These are phyloP conservation scores for Chrysoporthe deuterocubensis DNA, from an alignment of 2,329 filamentous ascomycete species.

Conservation along the genomic window DNA sequence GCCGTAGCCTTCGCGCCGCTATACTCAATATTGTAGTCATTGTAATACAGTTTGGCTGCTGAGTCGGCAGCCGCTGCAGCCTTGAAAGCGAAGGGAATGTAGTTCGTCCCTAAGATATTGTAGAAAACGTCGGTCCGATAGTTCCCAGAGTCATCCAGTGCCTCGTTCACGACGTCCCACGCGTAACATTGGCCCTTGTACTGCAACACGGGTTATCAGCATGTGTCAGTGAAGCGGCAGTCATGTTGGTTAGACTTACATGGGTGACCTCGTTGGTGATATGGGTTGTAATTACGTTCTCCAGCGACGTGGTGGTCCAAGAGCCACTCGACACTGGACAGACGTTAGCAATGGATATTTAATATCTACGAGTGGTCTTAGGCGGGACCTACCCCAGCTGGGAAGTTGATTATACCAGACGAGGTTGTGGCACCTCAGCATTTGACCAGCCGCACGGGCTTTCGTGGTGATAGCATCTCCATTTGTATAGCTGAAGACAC, in stretches of 20 bases:
- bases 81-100: slow-evolving; percentile 61
- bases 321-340: slow-evolving; percentile 37
- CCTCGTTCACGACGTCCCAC: slow-evolving; percentile 71
- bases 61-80: slow-evolving; percentile 59
- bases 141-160: slow-evolving; percentile 60
- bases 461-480: slow-evolving; percentile 58
- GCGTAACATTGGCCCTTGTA: slow-evolving; percentile 62
- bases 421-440: slow-evolving; percentile 67
- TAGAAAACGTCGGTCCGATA: slow-evolving; percentile 59
- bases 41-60: slow-evolving; percentile 53
- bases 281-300: slow-evolving; percentile 58
- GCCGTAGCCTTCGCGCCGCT: slow-evolving; percentile 50
- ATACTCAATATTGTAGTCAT: slow-evolving; percentile 59
- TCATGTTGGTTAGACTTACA: slow-evolving; percentile 34
- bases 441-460: slow-evolving; percentile 51
- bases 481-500: slow-evolving; percentile 59
- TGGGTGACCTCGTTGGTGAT: slow-evolving; percentile 61
- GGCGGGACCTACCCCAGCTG: slow-evolving; percentile 46
- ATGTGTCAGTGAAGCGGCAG: neutral
- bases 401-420: slow-evolving; percentile 58
- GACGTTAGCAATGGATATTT: neutral
- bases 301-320: slow-evolving; percentile 64
- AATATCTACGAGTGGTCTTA: neutral
- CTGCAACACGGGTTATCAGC: neutral
- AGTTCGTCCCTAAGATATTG: slow-evolving; percentile 58